Percentiles rank a stretch among this genome's conserved stretches.
phyloP scores from a whole-genome alignment of 2,329 filamentous ascomycete species.

The Pezicula carpinea region DNA sequence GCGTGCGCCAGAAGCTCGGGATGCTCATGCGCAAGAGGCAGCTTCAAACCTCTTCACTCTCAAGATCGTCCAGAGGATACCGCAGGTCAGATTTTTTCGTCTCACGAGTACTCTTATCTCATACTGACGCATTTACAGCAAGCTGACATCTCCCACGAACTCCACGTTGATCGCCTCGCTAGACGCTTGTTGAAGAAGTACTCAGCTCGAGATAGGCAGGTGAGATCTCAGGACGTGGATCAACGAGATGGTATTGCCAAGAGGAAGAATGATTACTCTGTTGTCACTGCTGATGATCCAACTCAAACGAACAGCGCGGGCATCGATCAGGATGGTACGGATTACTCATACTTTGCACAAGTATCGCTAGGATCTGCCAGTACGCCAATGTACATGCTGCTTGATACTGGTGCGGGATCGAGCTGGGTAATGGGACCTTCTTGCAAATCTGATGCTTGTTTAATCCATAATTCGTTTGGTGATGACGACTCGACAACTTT shows the following conservation, averaged over 20 bases:
- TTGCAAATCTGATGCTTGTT: slow-evolving; percentile 64
- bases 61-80: slow-evolving; percentile 11
- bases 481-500: slow-evolving; percentile 60
- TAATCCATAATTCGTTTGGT: slow-evolving; percentile 66
- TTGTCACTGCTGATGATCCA: slow-evolving; percentile 30
- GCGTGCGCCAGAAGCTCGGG: slow-evolving; percentile 4
- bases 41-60: background rate
- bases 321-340: slow-evolving; percentile 59
- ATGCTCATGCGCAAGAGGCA: background rate
- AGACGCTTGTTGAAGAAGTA: slow-evolving; percentile 22
- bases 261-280: slow-evolving; percentile 18
- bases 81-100: slow-evolving; percentile 4
- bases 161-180: slow-evolving; percentile 15
- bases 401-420: slow-evolving; percentile 65
- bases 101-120: background rate
- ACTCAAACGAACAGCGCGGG: slow-evolving; percentile 45
- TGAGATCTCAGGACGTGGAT: background rate
- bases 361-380: slow-evolving; percentile 50
- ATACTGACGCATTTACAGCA: slow-evolving; percentile 3
- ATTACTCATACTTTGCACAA: slow-evolving; percentile 61
- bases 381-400: slow-evolving; percentile 54
- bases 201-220: slow-evolving; percentile 7
- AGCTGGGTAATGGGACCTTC: slow-evolving; percentile 78
- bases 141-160: slow-evolving; percentile 12
- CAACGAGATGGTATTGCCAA: slow-evolving; percentile 11